Percentiles rank a stretch among this genome's conserved stretches.
Conservation (phyloP, 2,329 filamentous ascomycete genomes). For the Aspergillus novoparasiticus region DNA sequence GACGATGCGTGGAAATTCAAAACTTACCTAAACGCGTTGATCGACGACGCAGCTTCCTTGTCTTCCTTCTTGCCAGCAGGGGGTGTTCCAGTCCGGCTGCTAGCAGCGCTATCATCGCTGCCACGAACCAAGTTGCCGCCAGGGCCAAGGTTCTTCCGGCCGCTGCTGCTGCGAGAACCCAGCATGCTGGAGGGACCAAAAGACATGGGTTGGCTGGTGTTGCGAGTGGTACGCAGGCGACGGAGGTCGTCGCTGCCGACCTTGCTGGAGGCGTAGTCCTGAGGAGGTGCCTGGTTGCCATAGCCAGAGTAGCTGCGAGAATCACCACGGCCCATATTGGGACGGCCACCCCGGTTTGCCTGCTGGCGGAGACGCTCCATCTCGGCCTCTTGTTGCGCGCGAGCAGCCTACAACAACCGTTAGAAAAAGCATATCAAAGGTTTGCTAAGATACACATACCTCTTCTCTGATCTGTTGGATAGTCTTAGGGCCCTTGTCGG, state of each 20-base stretch:
- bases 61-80: constrained; percentile 67
- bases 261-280: constrained; percentile 72
- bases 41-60: constrained; percentile 66
- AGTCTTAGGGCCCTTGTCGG: constrained; percentile 94
- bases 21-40: constrained; percentile 91
- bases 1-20: no score
- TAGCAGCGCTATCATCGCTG: constrained; percentile 82
- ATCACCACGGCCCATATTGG: constrained; percentile 79
- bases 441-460: constrained; percentile 47
- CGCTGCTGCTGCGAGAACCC: constrained; percentile 86
- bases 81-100: constrained; percentile 87
- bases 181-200: constrained; percentile 88
- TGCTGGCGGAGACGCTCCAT: constrained; percentile 58
- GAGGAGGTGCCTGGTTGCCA: constrained; percentile 67
- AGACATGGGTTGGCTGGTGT: constrained; percentile 62
- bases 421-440: constrained; percentile 11
- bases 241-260: constrained; percentile 90
- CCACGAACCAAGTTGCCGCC: constrained; percentile 71
- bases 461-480: constrained; percentile 87
- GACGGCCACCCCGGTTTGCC: constrained; percentile 63
- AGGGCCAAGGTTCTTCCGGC: constrained; percentile 71
- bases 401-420: constrained; percentile 56
- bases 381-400: constrained; percentile 80
- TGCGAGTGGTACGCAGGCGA: constrained; percentile 68
- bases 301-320: constrained; percentile 79